Percentiles rank a stretch among this genome's conserved stretches.
Evolutionary conservation across 768 basidiomycete species (phyloP).

Genomic region (Tylopilus subfusipes): DNA sequence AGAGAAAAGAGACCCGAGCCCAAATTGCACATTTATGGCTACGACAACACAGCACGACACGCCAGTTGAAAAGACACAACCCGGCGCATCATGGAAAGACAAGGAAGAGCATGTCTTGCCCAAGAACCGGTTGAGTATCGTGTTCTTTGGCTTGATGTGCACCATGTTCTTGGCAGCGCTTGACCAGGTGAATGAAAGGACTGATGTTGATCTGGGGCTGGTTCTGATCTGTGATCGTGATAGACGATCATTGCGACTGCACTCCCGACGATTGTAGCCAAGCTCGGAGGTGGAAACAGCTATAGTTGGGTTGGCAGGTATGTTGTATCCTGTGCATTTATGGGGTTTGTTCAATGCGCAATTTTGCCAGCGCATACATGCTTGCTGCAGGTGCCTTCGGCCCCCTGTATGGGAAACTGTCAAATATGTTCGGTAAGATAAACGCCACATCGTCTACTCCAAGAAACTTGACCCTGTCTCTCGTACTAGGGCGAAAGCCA

Average conservation of each 20-base stretch:
- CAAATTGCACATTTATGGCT: slow-evolving; percentile 5
- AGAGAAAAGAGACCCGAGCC: background rate
- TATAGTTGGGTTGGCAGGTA: slow-evolving; percentile 78
- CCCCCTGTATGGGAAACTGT: slow-evolving; percentile 77
- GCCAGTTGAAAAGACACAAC: slow-evolving; percentile 26
- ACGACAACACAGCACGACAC: background rate
- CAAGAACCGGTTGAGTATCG: slow-evolving; percentile 21
- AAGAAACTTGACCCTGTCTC: slow-evolving; percentile 15
- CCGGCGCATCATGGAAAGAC: slow-evolving; percentile 53
- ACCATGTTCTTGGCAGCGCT: slow-evolving; percentile 43
- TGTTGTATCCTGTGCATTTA: background rate
- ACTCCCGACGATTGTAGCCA: slow-evolving; percentile 67
- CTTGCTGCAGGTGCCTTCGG: slow-evolving; percentile 63
- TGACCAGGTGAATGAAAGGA: slow-evolving; percentile 45
- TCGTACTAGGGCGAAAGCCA: slow-evolving; percentile 55
- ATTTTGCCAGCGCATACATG: slow-evolving; percentile 60
- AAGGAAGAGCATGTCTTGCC: slow-evolving; percentile 57
- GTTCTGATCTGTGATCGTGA: background rate
- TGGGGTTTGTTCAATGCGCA: background rate
- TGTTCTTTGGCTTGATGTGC: slow-evolving; percentile 31
- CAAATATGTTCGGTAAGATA: slow-evolving; percentile 47
- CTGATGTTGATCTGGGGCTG: background rate
- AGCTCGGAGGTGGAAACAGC: slow-evolving; percentile 57
- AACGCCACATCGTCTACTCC: background rate
- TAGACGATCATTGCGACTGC: slow-evolving; percentile 74